Evolutionary conservation across 305 asterid genomes (phyloP), one percentile per base, ranked within the genome.

Genomic region (Fraxinus greggii): DNA sequence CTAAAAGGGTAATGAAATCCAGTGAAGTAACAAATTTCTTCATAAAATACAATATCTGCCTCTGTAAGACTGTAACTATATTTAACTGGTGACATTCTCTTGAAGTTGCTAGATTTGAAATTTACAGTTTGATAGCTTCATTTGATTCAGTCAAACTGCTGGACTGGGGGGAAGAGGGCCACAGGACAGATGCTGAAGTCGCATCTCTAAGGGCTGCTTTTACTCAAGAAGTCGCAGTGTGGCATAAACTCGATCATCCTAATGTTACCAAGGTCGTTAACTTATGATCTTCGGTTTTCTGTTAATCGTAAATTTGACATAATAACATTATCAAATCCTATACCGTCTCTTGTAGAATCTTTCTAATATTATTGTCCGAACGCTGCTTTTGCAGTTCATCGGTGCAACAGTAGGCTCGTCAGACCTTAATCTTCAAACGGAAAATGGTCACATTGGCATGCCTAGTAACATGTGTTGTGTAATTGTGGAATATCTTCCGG

Each of bases 161-260:
- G 42, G 98, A 94, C 88, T 94, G 95, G 97, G 98, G 97, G 24
- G 97, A 91, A 89, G 97, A 94, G 86, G 97, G 97, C 29, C 95
- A 91, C 86, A 81, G 97, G 74, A 93, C 98, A 4, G 98, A 92
- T 45, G 90, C 97, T 24, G 97, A 94, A 85, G 80, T 94, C 79
- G 84, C 90, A 21, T 92, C 97, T 23, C 81, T 94, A 75, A 85
- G 98, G 84, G 93, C 97, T 51, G 97, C 98, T 73, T 94, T 94
- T 84, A 93, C 95, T 28, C 98, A 94, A 87, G 98, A 94, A 94
- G 98, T 94, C 76, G 93, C 97, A 7, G 98, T 94, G 51, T 94
- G 97, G 98, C 97, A 94, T 84, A 94, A 90, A 79, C 98, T 94
- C 45, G 95, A 92, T 28, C 98, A 94, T 86, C 98, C 98, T 40